Evolutionary conservation across 2,329 filamentous ascomycete genomes (phyloP).

Genomic region (Alternaria sp.): DNA sequence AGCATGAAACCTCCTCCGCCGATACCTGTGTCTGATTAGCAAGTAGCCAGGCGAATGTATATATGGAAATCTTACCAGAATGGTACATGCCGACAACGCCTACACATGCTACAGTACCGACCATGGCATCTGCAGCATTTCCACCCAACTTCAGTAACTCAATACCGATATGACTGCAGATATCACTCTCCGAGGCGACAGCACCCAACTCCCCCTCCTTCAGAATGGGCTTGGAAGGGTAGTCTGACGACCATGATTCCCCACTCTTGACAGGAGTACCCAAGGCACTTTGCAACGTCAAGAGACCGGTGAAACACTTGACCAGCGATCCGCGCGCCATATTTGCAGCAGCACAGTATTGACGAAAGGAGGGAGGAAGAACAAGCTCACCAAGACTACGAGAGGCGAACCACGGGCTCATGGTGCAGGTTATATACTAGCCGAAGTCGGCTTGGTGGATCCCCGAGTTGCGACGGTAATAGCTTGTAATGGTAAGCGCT

Average conservation of each 20-base stretch:
- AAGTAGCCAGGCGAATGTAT: not conserved
- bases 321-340: constrained; percentile 34
- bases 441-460: constrained; percentile 12
- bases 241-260: constrained; percentile 10
- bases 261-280: constrained; percentile 32
- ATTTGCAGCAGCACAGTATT: constrained; percentile 10
- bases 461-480: not conserved
- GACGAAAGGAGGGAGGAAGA: constrained; percentile 18
- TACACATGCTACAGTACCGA: constrained; percentile 58
- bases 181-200: constrained; percentile 56
- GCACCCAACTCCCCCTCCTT: constrained; percentile 50
- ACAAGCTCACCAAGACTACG: constrained; percentile 13
- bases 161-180: constrained; percentile 59
- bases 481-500: constrained; percentile 9
- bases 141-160: constrained; percentile 59
- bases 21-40: constrained; percentile 65
- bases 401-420: constrained; percentile 13
- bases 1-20: constrained; percentile 93
- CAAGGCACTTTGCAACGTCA: constrained; percentile 39
- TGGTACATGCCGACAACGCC: constrained; percentile 60
- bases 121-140: constrained; percentile 60
- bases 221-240: constrained; percentile 24
- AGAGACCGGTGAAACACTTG: constrained; percentile 34
- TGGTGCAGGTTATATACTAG: constrained; percentile 20
- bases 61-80: constrained; percentile 37